A percentile compares a stretch with the other conserved stretches of the same genome.
Evolutionary conservation across 108 stramenopile genomes (phyloP).

Genomic region (Nitzschia sp.): DNA sequence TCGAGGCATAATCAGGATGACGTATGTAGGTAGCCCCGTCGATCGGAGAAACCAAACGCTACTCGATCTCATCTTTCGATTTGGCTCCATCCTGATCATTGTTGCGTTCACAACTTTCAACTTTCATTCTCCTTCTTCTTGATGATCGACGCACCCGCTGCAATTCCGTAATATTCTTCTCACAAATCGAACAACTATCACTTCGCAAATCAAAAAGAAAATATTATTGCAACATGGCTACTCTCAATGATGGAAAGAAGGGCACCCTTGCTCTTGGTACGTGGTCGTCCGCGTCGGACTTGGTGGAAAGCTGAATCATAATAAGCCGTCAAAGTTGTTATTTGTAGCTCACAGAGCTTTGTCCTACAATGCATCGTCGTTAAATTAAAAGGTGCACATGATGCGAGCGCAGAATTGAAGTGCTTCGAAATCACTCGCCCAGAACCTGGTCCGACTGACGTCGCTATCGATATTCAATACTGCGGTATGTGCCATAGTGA

Average conservation of each 20-base stretch:
- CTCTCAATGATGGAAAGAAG: slow-evolving; percentile 26
- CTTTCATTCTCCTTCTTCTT: too few species aligned
- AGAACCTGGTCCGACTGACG: slow-evolving; percentile 21
- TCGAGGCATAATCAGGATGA: too few species aligned
- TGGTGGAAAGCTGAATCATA: background rate
- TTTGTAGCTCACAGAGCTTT: background rate
- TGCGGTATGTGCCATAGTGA: slow-evolving; percentile 62
- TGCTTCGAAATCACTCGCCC: slow-evolving; percentile 16
- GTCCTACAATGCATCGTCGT: too few species aligned
- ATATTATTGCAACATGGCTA: slow-evolving; percentile 23
- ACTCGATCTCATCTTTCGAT: too few species aligned
- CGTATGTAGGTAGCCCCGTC: too few species aligned
- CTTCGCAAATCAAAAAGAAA: too few species aligned
- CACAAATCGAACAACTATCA: too few species aligned
- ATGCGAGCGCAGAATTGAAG: background rate
- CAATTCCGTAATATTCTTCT: too few species aligned
- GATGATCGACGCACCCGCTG: too few species aligned
- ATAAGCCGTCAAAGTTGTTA: background rate
- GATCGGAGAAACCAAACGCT: too few species aligned
- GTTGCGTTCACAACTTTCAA: too few species aligned
- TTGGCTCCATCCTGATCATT: too few species aligned
- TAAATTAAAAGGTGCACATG: background rate
- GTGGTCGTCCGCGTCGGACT: background rate
- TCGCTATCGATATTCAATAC: slow-evolving; percentile 47
- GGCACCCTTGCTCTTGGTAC: slow-evolving; percentile 8